phyloP scores from a whole-genome alignment of 2,329 filamentous ascomycete genomes.

The Blastomyces percursus region DNA sequence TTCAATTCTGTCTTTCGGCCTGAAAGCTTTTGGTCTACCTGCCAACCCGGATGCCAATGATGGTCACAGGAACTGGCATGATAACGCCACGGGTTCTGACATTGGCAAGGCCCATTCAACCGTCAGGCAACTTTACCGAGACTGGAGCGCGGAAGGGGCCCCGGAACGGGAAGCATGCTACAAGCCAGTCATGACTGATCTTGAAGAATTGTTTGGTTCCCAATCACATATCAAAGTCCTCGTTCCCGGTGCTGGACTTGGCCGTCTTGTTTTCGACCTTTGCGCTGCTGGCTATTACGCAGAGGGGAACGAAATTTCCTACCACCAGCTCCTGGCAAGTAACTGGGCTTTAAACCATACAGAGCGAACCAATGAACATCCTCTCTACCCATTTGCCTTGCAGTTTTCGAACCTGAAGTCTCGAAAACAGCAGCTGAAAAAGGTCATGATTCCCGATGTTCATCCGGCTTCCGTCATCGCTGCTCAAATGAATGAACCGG shows the following conservation, averaged over 20 bases:
- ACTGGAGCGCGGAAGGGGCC: constrained; percentile 75
- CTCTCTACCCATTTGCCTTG: constrained; percentile 74
- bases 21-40: constrained; percentile 55
- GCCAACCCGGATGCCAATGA: constrained; percentile 23
- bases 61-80: constrained; percentile 51
- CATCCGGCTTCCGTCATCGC: constrained; percentile 53
- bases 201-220: constrained; percentile 42
- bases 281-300: constrained; percentile 59
- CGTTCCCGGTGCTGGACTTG: constrained; percentile 81
- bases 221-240: constrained; percentile 51
- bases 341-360: constrained; percentile 48
- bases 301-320: constrained; percentile 94
- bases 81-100: constrained; percentile 59
- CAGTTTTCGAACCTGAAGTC: constrained; percentile 76
- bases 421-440: constrained; percentile 62
- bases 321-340: constrained; percentile 87
- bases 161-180: constrained; percentile 69
- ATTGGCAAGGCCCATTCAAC: constrained; percentile 88
- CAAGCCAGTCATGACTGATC: constrained; percentile 55
- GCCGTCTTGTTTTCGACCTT: constrained; percentile 79
- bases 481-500: constrained; percentile 17
- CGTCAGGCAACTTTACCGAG: constrained; percentile 83
- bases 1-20: constrained; percentile 59
- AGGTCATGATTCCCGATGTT: constrained; percentile 68
- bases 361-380: constrained; percentile 49